These are phyloP conservation scores for Tricholoma hemisulphureum DNA, from an alignment of 768 basidiomycete genomes.

Conservation along the genomic window DNA sequence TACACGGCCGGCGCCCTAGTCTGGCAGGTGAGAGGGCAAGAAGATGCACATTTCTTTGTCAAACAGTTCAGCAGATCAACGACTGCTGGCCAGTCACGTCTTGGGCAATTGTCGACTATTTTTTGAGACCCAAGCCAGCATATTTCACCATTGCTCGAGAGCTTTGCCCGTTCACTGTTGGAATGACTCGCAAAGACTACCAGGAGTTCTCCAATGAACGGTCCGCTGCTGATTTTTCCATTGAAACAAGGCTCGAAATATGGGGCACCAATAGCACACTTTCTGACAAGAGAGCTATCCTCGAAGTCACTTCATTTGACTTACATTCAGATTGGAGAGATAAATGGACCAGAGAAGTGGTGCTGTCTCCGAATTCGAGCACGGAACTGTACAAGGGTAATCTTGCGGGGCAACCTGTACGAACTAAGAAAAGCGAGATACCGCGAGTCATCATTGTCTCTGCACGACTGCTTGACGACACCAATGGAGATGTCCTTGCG, in stretches of 20 bases:
- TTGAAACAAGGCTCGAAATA: conserved; percentile 69
- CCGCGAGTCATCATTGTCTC: conserved; percentile 70
- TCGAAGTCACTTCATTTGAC: conserved; percentile 68
- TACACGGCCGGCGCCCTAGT: conserved; percentile 90
- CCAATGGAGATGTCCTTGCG: conserved; percentile 56
- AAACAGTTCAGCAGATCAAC: conserved; percentile 53
- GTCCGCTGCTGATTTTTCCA: conserved; percentile 65
- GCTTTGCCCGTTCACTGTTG: conserved; percentile 76
- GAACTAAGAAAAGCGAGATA: conserved; percentile 62
- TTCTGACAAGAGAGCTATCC: conserved; percentile 50
- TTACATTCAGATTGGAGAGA: conserved; percentile 62
- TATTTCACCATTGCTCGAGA: conserved; percentile 87
- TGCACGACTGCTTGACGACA: conserved; percentile 60
- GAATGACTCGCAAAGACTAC: conserved; percentile 77
- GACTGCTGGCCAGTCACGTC: conserved; percentile 95
- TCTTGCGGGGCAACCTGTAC: conserved; percentile 71
- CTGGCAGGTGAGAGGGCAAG: conserved; percentile 73
- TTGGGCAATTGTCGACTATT: conserved; percentile 94
- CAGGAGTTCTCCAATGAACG: conserved; percentile 55
- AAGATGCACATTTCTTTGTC: not conserved
- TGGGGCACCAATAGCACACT: conserved; percentile 88
- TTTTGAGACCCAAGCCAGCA: conserved; percentile 88
- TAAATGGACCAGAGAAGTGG: conserved; percentile 46
- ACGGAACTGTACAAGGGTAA: conserved; percentile 78
- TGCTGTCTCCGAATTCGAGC: conserved; percentile 68